Evolutionary conservation across 2,329 filamentous ascomycete genomes (phyloP), one percentile per base, ranked within the genome.

Genomic region (Ustilaginoidea virens): DNA sequence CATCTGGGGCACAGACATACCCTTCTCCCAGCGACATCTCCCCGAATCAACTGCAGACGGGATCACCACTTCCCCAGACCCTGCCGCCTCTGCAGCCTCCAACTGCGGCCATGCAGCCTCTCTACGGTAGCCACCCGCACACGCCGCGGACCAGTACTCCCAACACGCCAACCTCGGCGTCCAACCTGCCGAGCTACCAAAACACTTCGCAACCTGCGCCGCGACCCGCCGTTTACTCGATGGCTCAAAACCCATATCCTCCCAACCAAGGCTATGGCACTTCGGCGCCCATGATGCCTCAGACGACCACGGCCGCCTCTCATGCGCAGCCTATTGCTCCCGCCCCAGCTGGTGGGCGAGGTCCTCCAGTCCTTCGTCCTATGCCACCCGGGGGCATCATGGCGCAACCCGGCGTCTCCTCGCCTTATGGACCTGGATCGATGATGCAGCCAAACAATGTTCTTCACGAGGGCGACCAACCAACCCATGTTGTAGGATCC

Each of bases 401-500:
- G 56, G 61, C 64, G 16, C 67, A 72, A 49, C 57, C 60, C 7
- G 64, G 64, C 21, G 59, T 74, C 43, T 55, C 55, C 12, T 70
- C 68, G 20, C 69, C 74, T 5, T 80, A 78, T 44, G 69, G 64
- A 30, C 66, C 67, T 36, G 58, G 58, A 52, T 57, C 61, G 5
- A 52, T 69, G 40, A 70, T 74, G 64, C 58, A 61, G 31, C 68
- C 61, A 47, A 63, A 60, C 41, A 58, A 60, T 41, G 66, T 69
- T 42, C 51, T 68, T 34, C 62, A 60, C 34, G 70, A 70, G 27
- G 56, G 53, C 19, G 71, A 76, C 9, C 72, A 75, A 44, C 81
- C 80, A 11, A 90, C 83, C 18, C 87, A 94, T 48, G 87, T 94
- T 27, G 87, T 96, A 31, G 87, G 87, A 30, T 92, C 86, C 16